Base-by-base conservation (phyloP, 768 basidiomycete genomes). In the Tremella fuciformis region DNA sequence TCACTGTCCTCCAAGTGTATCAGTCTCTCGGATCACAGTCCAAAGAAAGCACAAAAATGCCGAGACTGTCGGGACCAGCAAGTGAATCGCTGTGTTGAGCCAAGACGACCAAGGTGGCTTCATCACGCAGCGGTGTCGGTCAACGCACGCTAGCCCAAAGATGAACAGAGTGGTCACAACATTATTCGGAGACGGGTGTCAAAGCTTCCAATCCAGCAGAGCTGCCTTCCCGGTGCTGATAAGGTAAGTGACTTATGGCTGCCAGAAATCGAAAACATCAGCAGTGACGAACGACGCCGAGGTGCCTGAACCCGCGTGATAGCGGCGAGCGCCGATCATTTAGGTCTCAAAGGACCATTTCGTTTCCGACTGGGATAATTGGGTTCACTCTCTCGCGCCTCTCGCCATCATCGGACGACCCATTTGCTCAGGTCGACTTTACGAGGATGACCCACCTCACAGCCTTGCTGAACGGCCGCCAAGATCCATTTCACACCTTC, bases 401-500 rank as follows among this genome's bases (percentile, higher is more conserved):
- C 6, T 34, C 29, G 4, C 29, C 11, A 34, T 4, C 29, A 34
- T 34, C 29, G 29, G 11, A 34, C 29, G 29, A 34, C 29, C n/a
- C 29, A 34, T 11, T 34, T 34, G 29, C 29, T 6, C 29, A 34
- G 29, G 29, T 34, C 29, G 29, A 6, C 29, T 4, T 34, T 34
- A 11, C 29, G 29, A 60, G 13, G 34, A 70, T 63, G 66, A 39
- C 64, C n/a, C 63, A 60, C 49, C 58, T 94, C 51, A 81, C 82
- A 1, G 84, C 88, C 60, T 87, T 87, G 71, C 84, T 96, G 59
- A 71, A 78, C 2, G 61, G 76, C 3, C 79, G 81, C 46, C 59
- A 50, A 6, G 74, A 80, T 8, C 89, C 91, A 0, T 94, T 89
- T 78, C 96, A 85, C 73, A 91, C 89, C 0, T 90, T 94, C 76